Evolutionary conservation across 148 eudicot species (phyloP).

Genomic region (Fallopia convolvulus): DNA sequence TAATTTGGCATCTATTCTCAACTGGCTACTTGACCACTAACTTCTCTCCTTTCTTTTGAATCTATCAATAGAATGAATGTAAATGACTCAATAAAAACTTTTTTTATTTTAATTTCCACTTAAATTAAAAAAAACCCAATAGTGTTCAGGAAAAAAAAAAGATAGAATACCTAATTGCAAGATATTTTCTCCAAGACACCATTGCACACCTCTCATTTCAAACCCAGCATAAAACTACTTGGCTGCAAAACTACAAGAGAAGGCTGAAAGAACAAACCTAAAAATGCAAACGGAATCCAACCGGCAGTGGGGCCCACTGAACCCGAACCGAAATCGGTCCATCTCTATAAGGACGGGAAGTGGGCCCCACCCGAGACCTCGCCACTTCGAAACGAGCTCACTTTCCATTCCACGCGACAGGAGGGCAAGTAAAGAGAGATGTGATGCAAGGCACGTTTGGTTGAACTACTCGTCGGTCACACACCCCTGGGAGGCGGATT

Average conservation of each 20-base stretch:
- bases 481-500: neutral
- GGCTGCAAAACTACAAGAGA: neutral
- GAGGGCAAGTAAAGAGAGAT: neutral
- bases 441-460: neutral
- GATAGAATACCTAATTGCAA: neutral
- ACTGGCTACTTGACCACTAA: neutral
- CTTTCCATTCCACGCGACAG: neutral
- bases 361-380: neutral
- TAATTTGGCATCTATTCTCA: neutral
- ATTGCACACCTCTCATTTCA: neutral
- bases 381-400: neutral
- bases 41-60: neutral
- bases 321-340: neutral
- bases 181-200: neutral
- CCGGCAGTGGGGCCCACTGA: neutral
- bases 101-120: neutral
- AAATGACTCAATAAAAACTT: neutral
- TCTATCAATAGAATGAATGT: neutral
- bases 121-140: neutral
- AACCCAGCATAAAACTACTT: neutral
- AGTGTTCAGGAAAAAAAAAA: neutral
- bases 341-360: neutral
- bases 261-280: neutral
- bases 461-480: constrained; percentile 8
- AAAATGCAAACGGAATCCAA: neutral